phyloP scores from a whole-genome alignment of 768 basidiomycete species.

The Tubosaeta sp. region DNA sequence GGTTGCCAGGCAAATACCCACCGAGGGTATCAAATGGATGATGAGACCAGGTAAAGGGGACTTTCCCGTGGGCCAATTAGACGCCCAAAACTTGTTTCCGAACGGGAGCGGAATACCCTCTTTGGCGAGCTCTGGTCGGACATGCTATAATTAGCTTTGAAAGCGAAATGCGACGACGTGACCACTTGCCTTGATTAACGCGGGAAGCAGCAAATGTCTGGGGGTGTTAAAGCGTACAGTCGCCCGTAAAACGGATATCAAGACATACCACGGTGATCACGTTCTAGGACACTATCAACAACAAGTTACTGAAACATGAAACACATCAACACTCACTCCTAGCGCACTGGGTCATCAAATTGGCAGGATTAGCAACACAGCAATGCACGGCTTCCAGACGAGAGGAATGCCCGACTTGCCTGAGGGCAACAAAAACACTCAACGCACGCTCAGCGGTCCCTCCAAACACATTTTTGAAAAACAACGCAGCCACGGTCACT shows the following conservation, averaged over 20 bases:
- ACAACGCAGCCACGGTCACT: constrained; percentile 56
- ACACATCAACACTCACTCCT: constrained; percentile 22
- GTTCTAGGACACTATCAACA: constrained; percentile 18
- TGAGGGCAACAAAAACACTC: constrained; percentile 55
- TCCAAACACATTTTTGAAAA: constrained; percentile 59
- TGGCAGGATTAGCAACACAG: neutral
- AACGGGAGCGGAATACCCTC: constrained; percentile 60
- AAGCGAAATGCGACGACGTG: neutral
- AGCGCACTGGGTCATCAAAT: constrained; percentile 30
- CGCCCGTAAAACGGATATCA: neutral
- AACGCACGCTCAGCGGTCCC: constrained; percentile 47
- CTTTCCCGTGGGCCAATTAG: constrained; percentile 57
- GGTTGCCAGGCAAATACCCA: constrained; percentile 11
- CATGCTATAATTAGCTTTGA: neutral
- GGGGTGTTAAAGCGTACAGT: neutral
- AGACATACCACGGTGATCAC: constrained; percentile 31
- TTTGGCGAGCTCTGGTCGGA: constrained; percentile 48
- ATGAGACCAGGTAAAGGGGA: constrained; percentile 54
- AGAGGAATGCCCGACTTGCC: constrained; percentile 27
- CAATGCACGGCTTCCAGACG: neutral
- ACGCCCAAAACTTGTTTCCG: constrained; percentile 57
- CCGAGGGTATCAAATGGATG: constrained; percentile 52
- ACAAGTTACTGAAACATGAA: neutral
- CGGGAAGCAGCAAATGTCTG: constrained; percentile 50
- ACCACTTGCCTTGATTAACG: constrained; percentile 45